Evolutionary conservation across 225 moss, liverwort and hornwort genomes (phyloP).

Genomic region (Takakia lepidozioides): DNA sequence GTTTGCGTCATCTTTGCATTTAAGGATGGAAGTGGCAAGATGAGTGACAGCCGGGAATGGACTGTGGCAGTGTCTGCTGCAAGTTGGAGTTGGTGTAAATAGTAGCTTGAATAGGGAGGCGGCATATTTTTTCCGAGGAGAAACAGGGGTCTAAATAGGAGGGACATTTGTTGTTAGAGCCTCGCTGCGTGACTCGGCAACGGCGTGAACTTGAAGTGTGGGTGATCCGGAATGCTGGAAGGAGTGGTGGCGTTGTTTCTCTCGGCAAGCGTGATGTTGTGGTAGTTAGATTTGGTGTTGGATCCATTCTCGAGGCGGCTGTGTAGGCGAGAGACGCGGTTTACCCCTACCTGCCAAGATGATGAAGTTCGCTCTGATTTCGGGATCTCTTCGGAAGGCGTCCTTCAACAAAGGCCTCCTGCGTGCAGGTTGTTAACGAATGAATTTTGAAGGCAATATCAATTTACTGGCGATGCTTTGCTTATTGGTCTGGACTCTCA

Average conservation of each 20-base stretch:
- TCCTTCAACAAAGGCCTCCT: slow-evolving; percentile 17
- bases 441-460: slow-evolving; percentile 1
- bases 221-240: neutral
- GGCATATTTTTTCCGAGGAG: neutral
- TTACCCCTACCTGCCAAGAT: neutral
- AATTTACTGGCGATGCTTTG: neutral
- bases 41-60: no score
- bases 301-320: neutral
- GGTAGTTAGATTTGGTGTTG: neutral
- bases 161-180: neutral
- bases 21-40: no score
- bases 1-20: no score
- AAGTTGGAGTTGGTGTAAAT: no score
- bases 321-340: neutral
- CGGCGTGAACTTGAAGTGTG: neutral
- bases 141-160: no score
- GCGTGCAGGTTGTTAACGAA: slow-evolving; percentile 9
- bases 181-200: neutral
- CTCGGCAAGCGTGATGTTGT: neutral
- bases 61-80: no score
- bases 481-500: neutral
- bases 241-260: neutral
- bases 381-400: slow-evolving; percentile 12
- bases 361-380: slow-evolving; percentile 14
- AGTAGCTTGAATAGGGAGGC: neutral